These are phyloP conservation scores for Gossypium davidsonii DNA, from an alignment of 441 rosid species.

Conservation along the genomic window DNA sequence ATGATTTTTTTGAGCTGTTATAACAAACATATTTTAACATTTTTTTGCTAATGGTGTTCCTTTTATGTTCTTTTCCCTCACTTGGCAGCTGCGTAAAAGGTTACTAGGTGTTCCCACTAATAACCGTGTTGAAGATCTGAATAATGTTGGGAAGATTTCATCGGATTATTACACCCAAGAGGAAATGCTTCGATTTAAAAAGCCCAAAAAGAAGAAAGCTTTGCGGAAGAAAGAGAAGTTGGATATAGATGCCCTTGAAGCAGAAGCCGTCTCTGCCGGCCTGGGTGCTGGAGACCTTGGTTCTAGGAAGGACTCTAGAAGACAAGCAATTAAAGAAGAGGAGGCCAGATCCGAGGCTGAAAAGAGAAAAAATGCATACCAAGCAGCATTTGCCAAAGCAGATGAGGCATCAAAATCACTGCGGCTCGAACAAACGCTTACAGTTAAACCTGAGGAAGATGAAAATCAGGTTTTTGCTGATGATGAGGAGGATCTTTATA, in stretches of 20 bases:
- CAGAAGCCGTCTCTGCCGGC: slow-evolving; percentile 79
- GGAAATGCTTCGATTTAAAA: slow-evolving; percentile 82
- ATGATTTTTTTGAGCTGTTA: neutral
- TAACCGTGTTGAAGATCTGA: slow-evolving; percentile 61
- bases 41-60: neutral
- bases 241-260: slow-evolving; percentile 85
- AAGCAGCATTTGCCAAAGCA: slow-evolving; percentile 75
- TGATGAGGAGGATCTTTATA: slow-evolving; percentile 74
- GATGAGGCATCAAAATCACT: slow-evolving; percentile 81
- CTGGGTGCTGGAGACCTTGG: slow-evolving; percentile 89
- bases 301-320: slow-evolving; percentile 76
- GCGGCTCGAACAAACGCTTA: slow-evolving; percentile 52
- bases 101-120: slow-evolving; percentile 52
- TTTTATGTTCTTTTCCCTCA: neutral
- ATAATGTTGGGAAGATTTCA: slow-evolving; percentile 48
- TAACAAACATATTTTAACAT: neutral
- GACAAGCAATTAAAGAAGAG: slow-evolving; percentile 76
- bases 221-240: slow-evolving; percentile 81
- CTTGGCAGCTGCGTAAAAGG: slow-evolving; percentile 71
- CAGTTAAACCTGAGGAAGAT: slow-evolving; percentile 49
- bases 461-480: slow-evolving; percentile 56
- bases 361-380: slow-evolving; percentile 70
- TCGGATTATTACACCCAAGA: slow-evolving; percentile 86
- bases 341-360: slow-evolving; percentile 73
- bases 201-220: slow-evolving; percentile 87